Evolutionary conservation across 2,329 filamentous ascomycete genomes (phyloP).

Genomic region (Dryadomyces quercus-mongolicae): DNA sequence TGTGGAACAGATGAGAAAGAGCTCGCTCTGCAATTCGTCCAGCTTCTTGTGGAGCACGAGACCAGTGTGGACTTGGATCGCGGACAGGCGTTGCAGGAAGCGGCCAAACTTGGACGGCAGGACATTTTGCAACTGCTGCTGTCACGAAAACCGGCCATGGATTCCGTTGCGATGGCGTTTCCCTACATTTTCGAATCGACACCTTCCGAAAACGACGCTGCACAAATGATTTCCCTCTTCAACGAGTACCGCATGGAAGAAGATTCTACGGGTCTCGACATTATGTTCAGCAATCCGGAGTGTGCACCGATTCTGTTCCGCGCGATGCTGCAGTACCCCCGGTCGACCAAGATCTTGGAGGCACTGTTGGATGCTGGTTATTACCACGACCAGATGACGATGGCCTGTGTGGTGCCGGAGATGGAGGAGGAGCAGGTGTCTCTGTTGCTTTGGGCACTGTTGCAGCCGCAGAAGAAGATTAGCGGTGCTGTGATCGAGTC

Average conservation of each 20-base stretch:
- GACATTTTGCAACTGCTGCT: conserved; percentile 39
- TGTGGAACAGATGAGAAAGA: conserved; percentile 24
- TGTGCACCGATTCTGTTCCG: conserved; percentile 37
- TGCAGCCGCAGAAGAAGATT: conserved; percentile 50
- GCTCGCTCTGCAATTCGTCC: conserved; percentile 33
- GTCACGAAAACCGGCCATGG: conserved; percentile 33
- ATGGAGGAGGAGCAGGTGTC: conserved; percentile 41
- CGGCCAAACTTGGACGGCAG: conserved; percentile 37
- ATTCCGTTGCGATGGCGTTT: conserved; percentile 40
- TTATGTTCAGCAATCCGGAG: conserved; percentile 29
- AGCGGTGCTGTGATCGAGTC: conserved; percentile 45
- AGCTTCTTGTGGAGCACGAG: conserved; percentile 25
- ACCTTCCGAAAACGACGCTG: conserved; percentile 18
- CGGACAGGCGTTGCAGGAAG: conserved; percentile 41
- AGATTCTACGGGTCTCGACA: conserved; percentile 35
- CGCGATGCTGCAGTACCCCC: conserved; percentile 41
- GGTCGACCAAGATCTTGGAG: conserved; percentile 38
- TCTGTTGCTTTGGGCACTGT: conserved; percentile 47
- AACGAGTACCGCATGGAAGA: conserved; percentile 29
- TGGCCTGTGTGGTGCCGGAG: conserved; percentile 29
- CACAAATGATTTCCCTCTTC: conserved; percentile 38
- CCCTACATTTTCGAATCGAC: conserved; percentile 35
- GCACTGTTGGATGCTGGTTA: conserved; percentile 44
- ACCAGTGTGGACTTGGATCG: conserved; percentile 36
- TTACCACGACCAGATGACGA: conserved; percentile 43